phyloP scores from a whole-genome alignment of 306 rosid species.

The Lathyrus aphaca region DNA sequence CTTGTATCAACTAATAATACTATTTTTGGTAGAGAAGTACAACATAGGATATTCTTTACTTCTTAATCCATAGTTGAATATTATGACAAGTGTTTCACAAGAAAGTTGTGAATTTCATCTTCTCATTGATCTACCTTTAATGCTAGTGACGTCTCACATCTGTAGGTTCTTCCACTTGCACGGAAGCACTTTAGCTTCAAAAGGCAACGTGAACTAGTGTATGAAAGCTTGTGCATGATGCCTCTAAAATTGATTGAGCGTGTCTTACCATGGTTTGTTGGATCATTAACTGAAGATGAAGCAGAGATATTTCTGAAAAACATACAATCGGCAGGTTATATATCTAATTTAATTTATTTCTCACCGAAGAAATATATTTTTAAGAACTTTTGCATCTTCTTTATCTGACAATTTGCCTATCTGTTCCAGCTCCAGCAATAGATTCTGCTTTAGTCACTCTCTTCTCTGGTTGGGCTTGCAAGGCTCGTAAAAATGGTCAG shows the following conservation, averaged over 20 bases:
- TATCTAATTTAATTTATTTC: conserved; percentile 40
- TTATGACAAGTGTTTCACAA: conserved; percentile 34
- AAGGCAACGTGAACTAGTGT: conserved; percentile 85
- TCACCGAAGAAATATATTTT: conserved; percentile 10
- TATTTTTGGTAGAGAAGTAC: conserved; percentile 20
- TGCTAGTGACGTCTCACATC: conserved; percentile 35
- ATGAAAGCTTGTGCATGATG: conserved; percentile 95
- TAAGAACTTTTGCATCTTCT: conserved; percentile 16
- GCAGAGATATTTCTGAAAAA: conserved; percentile 71
- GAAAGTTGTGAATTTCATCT: conserved; percentile 29
- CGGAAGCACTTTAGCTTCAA: conserved; percentile 87
- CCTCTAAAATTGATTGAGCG: conserved; percentile 93
- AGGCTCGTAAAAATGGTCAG: conserved; percentile 86
- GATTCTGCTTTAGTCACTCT: conserved; percentile 95
- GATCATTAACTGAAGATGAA: conserved; percentile 79
- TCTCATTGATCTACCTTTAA: conserved; percentile 33
- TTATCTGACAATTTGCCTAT: conserved; percentile 48
- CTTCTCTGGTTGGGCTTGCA: conserved; percentile 98
- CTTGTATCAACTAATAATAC: conserved; percentile 19
- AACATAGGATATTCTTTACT: conserved; percentile 20
- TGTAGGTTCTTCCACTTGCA: conserved; percentile 98
- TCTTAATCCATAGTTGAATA: conserved; percentile 18
- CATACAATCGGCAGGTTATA: conserved; percentile 92
- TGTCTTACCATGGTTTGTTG: conserved; percentile 91
- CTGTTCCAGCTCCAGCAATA: conserved; percentile 78